Conservation (phyloP, 352 stramenopile species). For the Globisporangium mamillatum region DNA sequence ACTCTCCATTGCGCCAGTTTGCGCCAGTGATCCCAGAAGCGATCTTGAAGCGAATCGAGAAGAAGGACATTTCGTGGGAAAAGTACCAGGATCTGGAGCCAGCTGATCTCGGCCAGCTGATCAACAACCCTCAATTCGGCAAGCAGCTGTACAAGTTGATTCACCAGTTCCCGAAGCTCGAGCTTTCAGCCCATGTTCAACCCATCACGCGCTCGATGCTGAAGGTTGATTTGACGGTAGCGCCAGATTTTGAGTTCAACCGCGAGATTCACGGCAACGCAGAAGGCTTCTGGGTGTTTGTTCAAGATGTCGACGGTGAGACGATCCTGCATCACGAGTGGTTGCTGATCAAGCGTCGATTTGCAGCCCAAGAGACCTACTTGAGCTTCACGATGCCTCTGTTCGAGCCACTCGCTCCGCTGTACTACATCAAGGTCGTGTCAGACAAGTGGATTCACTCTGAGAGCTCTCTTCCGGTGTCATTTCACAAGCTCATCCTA, state of each 20-base stretch:
- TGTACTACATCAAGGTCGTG: slow-evolving; percentile 98
- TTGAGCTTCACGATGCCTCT: slow-evolving; percentile 97
- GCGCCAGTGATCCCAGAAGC: slow-evolving; percentile 90
- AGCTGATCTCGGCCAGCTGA: slow-evolving; percentile 95
- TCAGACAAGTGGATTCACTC: slow-evolving; percentile 99
- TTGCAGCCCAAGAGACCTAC: slow-evolving; percentile 78
- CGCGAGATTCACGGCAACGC: slow-evolving; percentile 94
- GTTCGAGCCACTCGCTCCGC: slow-evolving; percentile 95
- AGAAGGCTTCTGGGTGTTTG: slow-evolving; percentile 97
- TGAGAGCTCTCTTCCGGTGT: slow-evolving; percentile 94
- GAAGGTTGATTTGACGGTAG: slow-evolving; percentile 93
- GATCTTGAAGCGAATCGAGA: slow-evolving; percentile 96
- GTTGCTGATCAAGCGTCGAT: slow-evolving; percentile 92
- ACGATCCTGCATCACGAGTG: slow-evolving; percentile 98
- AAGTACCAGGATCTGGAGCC: slow-evolving; percentile 97
- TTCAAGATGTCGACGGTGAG: slow-evolving; percentile 98
- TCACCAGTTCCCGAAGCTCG: slow-evolving; percentile 97
- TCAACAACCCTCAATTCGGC: slow-evolving; percentile 98
- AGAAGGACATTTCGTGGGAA: slow-evolving; percentile 99
- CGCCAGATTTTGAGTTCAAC: slow-evolving; percentile 98
- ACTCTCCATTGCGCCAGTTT: slow-evolving; percentile 98
- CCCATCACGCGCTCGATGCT: slow-evolving; percentile 98
- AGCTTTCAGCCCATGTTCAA: slow-evolving; percentile 96
- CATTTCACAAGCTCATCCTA: slow-evolving; percentile 98
- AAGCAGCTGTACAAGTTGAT: slow-evolving; percentile 98